A percentile compares a stretch with the other conserved stretches of the same genome.
These are phyloP conservation scores for Balansia obtecta DNA, from an alignment of 2,329 filamentous ascomycete species.

Conservation along the genomic window DNA sequence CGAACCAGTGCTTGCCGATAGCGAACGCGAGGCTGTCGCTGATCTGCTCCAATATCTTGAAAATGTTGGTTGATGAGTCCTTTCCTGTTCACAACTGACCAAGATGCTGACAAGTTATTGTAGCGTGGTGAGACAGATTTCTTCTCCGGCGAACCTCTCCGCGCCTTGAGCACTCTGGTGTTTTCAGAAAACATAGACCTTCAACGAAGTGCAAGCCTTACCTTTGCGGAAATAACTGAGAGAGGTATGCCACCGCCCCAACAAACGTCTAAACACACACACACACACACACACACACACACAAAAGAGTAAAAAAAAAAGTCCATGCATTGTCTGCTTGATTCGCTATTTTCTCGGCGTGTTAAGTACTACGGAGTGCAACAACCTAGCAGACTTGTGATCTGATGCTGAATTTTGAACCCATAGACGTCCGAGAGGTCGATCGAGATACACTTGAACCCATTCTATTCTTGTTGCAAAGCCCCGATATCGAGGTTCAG, in stretches of 20 bases:
- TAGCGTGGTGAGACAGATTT: slow-evolving; percentile 96
- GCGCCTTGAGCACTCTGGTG: slow-evolving; percentile 86
- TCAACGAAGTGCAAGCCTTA: slow-evolving; percentile 92
- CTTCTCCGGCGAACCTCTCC: slow-evolving; percentile 89
- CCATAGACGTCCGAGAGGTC: slow-evolving; percentile 84
- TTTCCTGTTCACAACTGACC: neutral
- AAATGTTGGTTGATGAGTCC: slow-evolving; percentile 53
- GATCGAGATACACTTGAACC: slow-evolving; percentile 90
- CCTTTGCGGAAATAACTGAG: slow-evolving; percentile 97
- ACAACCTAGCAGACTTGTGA: neutral
- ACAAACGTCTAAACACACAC: too few species aligned
- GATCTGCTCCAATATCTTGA: slow-evolving; percentile 92
- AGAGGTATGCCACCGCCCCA: slow-evolving; percentile 81
- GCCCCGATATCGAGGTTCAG: slow-evolving; percentile 92
- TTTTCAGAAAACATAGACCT: slow-evolving; percentile 98
- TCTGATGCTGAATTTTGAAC: slow-evolving; percentile 2
- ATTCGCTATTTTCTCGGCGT: neutral
- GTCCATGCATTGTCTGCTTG: neutral
- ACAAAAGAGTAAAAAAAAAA: too few species aligned
- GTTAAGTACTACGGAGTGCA: too few species aligned
- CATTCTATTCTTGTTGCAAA: slow-evolving; percentile 89
- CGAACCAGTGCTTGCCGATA: slow-evolving; percentile 83
- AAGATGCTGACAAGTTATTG: slow-evolving; percentile 4
- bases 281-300: too few species aligned
- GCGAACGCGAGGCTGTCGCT: slow-evolving; percentile 91